A percentile compares a stretch with the other conserved stretches of the same genome.
Conservation (phyloP, 129 eudicot genomes). For the sunflower (Helianthus annuus) region HanXRQr2.0-SUNRISE NC_035438.2:72025153-72025652, state of each 20-base stretch:
- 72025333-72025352: background rate
- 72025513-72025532: too few species aligned
- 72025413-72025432: background rate
- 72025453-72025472: background rate
- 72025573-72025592: background rate
- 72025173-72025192: constrained; percentile 9
- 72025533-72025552: too few species aligned
- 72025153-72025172: constrained; percentile 1
- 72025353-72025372: constrained; percentile 5
- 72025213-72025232: background rate
- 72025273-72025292: background rate
- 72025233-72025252: constrained; percentile 5
- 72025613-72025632: background rate
- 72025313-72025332: background rate
- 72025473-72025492: background rate
- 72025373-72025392: background rate
- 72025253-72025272: background rate
- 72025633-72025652: background rate
- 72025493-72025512: too few species aligned
- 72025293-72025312: constrained; percentile 8
- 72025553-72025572: background rate
- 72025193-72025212: background rate
- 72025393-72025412: background rate
- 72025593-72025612: background rate
- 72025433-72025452: constrained; percentile 1